Conservation (phyloP, 2,329 filamentous ascomycete genomes). For the Herpotrichia juniperi region DNA sequence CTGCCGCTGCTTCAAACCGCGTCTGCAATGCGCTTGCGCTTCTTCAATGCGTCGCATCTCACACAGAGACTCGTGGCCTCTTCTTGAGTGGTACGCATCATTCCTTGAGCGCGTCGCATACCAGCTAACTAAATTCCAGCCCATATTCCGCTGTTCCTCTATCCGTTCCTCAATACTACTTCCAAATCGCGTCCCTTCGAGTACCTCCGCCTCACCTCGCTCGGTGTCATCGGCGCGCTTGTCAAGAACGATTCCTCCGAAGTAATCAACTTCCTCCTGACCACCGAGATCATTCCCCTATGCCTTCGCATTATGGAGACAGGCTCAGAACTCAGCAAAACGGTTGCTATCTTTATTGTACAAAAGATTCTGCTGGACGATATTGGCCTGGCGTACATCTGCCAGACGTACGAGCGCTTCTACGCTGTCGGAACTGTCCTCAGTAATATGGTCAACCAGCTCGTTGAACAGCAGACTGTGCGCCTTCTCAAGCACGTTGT, state of each 20-base stretch:
- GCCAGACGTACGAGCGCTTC: slow-evolving; percentile 97
- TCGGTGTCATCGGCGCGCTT: slow-evolving; percentile 94
- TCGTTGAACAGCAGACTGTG: slow-evolving; percentile 97
- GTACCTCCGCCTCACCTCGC: slow-evolving; percentile 91
- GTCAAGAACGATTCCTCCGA: slow-evolving; percentile 99
- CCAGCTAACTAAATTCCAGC: slow-evolving; percentile 59
- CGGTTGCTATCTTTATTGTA: slow-evolving; percentile 98
- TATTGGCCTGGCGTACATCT: slow-evolving; percentile 96
- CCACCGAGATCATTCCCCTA: slow-evolving; percentile 96
- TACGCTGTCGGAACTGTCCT: slow-evolving; percentile 97
- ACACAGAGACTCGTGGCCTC: slow-evolving; percentile 92
- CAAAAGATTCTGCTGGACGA: slow-evolving; percentile 98
- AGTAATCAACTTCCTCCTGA: slow-evolving; percentile 98
- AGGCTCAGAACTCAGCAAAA: slow-evolving; percentile 96
- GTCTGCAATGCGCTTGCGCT: slow-evolving; percentile 97
- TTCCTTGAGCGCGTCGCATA: background rate
- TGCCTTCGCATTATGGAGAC: slow-evolving; percentile 99
- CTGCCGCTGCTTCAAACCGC: slow-evolving; percentile 93
- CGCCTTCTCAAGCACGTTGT: slow-evolving; percentile 96
- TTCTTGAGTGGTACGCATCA: slow-evolving; percentile 79
- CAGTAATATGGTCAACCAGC: slow-evolving; percentile 97
- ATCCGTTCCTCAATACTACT: slow-evolving; percentile 97
- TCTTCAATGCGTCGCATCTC: slow-evolving; percentile 94
- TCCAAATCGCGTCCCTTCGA: slow-evolving; percentile 98
- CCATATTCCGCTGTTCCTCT: slow-evolving; percentile 96